These are phyloP conservation scores for Wickerhamiella pararugosa DNA, from an alignment of 1,139 yeast genomes.

Conservation along the genomic window DNA sequence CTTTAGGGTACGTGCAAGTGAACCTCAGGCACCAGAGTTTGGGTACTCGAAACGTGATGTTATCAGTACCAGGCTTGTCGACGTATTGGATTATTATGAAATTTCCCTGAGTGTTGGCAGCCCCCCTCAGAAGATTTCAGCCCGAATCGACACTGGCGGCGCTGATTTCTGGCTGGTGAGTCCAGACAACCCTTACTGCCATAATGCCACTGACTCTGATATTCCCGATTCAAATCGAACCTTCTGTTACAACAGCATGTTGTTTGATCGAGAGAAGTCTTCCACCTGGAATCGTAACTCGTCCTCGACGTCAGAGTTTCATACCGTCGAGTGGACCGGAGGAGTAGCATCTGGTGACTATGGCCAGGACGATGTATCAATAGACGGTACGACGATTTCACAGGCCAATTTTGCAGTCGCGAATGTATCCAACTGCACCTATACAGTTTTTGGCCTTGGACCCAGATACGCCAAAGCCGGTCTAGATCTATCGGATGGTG, in stretches of 20 bases:
- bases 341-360: conserved; percentile 45
- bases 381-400: conserved; percentile 30
- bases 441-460: conserved; percentile 43
- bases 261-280: conserved; percentile 32
- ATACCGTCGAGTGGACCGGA: conserved; percentile 43
- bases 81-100: conserved; percentile 20
- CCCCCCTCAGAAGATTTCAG: conserved; percentile 24
- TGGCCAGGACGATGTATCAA: conserved; percentile 35
- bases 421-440: conserved; percentile 28
- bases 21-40: too few relatives aligned
- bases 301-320: conserved; percentile 24
- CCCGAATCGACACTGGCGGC: conserved; percentile 33
- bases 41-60: too few relatives aligned
- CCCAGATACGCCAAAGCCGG: conserved; percentile 26
- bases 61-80: too few relatives aligned
- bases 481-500: background rate
- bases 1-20: too few relatives aligned
- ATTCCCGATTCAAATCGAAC: background rate
- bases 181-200: conserved; percentile 27
- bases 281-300: conserved; percentile 33
- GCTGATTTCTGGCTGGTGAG: conserved; percentile 29
- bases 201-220: conserved; percentile 22
- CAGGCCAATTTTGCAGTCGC: conserved; percentile 37
- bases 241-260: conserved; percentile 13
- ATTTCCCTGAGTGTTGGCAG: conserved; percentile 28